Base-by-base conservation (phyloP, 2,329 filamentous ascomycete genomes). In the Nigrospora osmanthi region DNA sequence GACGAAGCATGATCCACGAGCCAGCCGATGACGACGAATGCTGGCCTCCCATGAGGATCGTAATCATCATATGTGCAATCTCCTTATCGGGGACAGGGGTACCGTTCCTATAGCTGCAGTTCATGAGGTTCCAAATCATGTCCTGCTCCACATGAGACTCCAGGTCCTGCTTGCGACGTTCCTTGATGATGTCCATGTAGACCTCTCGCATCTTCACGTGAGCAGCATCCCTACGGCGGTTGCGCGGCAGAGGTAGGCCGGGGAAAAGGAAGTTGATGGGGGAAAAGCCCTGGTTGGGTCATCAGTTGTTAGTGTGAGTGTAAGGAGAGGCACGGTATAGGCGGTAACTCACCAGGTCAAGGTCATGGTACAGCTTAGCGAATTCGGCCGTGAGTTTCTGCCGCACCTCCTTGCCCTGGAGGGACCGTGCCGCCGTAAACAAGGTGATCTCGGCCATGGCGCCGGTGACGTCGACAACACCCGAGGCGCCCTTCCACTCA, bases 11-110 rank as follows among this genome's bases (percentile, higher is more conserved):
- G 52, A 89, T 87, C 86, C 86, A 91, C 10, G 83, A 75, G 53
- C 81, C 81, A n/a, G 84, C 85, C 0, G 85, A 83, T 6, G 86
- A 84, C 0, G 85, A 89, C 2, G 84, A 86, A 67, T 91, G 87
- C 59, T 93, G 87, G 42, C 87, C 87, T 11, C 83, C 87, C 86
- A 93, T 90, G 42, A 91, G 75, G 14, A 91, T 73, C 0, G 86
- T 85, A 57, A 91, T 91, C 87, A 91, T 89, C 73, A 91, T 87
- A 64, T 89, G 82, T 0, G 86, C 85, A 42, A 91, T 80, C 59
- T 91, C 86, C 53, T 81, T 75, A 60, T 91, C 86, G 0, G 86
- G 81, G 1, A 90, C 66, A 0, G 72, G 66, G 11, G 69, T 73
- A 39, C 87, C 86, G 54, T 87, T 73, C 67, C 89, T 89, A 76